Percentiles rank a stretch among this genome's conserved stretches.
Conservation (phyloP, 2,329 filamentous ascomycete species). For the Hortaea sp. region DNA sequence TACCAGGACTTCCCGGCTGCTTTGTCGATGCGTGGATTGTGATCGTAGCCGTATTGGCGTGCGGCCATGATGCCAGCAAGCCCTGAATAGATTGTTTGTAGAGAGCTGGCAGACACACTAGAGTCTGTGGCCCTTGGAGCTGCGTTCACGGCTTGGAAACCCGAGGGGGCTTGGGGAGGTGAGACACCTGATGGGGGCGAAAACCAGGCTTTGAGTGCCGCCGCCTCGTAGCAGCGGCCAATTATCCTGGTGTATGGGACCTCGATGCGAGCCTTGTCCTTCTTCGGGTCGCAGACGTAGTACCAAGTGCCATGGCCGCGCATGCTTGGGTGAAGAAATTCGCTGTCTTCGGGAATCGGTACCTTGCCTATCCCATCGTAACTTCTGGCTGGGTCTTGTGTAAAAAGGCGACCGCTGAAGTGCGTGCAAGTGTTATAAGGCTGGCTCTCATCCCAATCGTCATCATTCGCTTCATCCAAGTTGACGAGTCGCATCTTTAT, state of each 20-base stretch:
- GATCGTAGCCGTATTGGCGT: constrained; percentile 35
- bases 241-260: constrained; percentile 44
- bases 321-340: constrained; percentile 32
- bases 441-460: constrained; percentile 33
- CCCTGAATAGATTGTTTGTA: constrained; percentile 27
- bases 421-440: constrained; percentile 37
- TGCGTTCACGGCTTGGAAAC: constrained; percentile 11
- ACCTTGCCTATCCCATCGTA: constrained; percentile 22
- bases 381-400: constrained; percentile 24
- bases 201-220: constrained; percentile 39
- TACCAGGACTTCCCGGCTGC: constrained; percentile 39
- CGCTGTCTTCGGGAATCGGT: constrained; percentile 11
- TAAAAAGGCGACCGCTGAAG: constrained; percentile 42
- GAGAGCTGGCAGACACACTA: neutral
- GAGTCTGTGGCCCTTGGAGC: neutral
- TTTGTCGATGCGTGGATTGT: constrained; percentile 39
- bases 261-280: constrained; percentile 27
- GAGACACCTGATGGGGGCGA: constrained; percentile 16
- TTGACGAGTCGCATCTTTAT: constrained; percentile 42
- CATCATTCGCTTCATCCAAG: constrained; percentile 37
- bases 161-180: constrained; percentile 2
- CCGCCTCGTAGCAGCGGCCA: constrained; percentile 44
- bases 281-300: constrained; percentile 32
- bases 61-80: constrained; percentile 36
- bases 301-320: constrained; percentile 44